Evolutionary conservation across 2,329 filamentous ascomycete genomes (phyloP).

Genomic region (Exophiala lecanii-corni): DNA sequence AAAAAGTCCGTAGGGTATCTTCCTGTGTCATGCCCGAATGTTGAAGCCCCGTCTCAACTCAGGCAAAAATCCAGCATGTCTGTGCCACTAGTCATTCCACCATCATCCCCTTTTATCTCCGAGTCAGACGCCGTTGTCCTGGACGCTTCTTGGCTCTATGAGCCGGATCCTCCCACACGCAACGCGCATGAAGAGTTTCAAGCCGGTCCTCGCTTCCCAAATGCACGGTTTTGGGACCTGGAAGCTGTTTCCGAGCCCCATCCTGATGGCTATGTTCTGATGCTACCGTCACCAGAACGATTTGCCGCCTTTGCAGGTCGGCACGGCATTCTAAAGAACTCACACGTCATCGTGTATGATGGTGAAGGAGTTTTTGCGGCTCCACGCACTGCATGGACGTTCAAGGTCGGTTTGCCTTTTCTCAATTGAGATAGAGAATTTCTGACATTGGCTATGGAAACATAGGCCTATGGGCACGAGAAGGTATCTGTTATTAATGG

Average conservation of each 20-base stretch:
- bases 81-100: constrained; percentile 7
- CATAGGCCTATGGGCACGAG: constrained; percentile 9
- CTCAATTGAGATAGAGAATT: no score
- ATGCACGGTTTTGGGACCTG: constrained; percentile 11
- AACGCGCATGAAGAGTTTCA: constrained; percentile 12
- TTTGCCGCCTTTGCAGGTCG: constrained; percentile 8
- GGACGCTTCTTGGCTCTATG: constrained; percentile 11
- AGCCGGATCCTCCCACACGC: constrained; percentile 10
- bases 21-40: no score
- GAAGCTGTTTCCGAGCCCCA: constrained; percentile 11
- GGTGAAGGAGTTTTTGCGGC: constrained; percentile 8
- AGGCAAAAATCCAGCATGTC: constrained; percentile 8
- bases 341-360: constrained; percentile 11
- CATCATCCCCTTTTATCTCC: constrained; percentile 4
- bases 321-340: constrained; percentile 5
- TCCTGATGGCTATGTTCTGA: constrained; percentile 8
- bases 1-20: no score
- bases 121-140: constrained; percentile 7
- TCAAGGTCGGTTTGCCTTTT: constrained; percentile 6
- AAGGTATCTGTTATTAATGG: constrained; percentile 11
- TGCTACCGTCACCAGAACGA: constrained; percentile 10
- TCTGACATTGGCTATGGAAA: no score
- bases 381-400: constrained; percentile 11
- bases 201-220: constrained; percentile 10
- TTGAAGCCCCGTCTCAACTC: no score